Conservation (phyloP, 108 stramenopile species). For the Skeletonema marinoi region DNA sequence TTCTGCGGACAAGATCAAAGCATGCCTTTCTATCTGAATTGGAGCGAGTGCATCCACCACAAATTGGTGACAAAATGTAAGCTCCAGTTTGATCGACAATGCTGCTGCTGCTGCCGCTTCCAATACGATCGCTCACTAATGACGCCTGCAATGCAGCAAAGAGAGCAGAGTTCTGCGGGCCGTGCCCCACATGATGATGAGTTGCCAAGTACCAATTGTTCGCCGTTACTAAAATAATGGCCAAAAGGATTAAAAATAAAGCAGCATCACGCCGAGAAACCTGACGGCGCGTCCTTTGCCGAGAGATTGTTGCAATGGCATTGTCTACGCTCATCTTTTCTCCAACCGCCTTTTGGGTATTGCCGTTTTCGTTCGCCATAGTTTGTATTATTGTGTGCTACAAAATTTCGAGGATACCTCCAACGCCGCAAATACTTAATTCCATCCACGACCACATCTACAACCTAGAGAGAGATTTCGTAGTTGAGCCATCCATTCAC, state of each 20-base stretch:
- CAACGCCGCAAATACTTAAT: too few species aligned
- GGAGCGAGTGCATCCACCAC: conserved; percentile 22
- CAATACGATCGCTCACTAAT: not conserved
- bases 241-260: not conserved
- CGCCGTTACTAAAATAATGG: not conserved
- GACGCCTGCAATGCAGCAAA: not conserved
- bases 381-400: too few species aligned
- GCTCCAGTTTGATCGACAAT: not conserved
- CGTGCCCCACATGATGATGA: not conserved
- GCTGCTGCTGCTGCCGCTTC: not conserved
- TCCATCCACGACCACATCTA: too few species aligned
- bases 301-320: too few species aligned
- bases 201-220: conserved; percentile 1
- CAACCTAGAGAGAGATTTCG: too few species aligned
- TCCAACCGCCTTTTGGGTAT: too few species aligned
- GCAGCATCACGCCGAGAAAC: not conserved
- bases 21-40: not conserved
- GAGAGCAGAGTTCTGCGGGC: not conserved
- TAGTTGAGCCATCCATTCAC: too few species aligned
- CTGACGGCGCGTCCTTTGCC: not conserved
- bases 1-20: conserved; percentile 6
- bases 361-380: too few species aligned
- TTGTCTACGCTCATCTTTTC: too few species aligned
- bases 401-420: too few species aligned
- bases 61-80: conserved; percentile 11